A percentile compares a stretch with the other conserved stretches of the same genome.
phyloP scores from a whole-genome alignment of 108 stramenopile genomes.

The Parietichytrium sp. region DNA sequence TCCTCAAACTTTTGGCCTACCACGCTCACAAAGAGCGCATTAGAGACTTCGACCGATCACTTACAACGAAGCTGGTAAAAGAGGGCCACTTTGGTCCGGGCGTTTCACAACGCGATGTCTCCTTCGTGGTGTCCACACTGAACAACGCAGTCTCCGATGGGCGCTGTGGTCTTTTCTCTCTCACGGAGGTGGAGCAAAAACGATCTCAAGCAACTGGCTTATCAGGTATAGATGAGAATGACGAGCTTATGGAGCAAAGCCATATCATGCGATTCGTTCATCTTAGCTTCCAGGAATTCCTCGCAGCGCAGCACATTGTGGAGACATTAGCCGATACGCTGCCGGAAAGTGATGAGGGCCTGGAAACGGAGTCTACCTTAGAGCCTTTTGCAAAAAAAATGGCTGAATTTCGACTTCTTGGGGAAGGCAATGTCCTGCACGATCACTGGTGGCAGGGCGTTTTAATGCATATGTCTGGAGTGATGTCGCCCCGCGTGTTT shows the following conservation, averaged over 20 bases:
- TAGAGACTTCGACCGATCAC: not conserved
- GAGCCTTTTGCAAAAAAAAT: not conserved
- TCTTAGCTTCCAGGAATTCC: constrained; percentile 32
- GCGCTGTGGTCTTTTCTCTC: constrained; percentile 1
- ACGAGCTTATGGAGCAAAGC: no score
- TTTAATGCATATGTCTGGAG: not conserved
- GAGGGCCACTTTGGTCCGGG: not conserved
- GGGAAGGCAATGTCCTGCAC: not conserved
- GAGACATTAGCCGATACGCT: not conserved
- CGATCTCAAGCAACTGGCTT: not conserved
- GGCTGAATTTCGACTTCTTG: not conserved
- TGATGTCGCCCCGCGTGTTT: not conserved
- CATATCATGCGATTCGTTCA: constrained; percentile 24
- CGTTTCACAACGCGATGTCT: not conserved
- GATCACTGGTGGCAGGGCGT: constrained; percentile 31
- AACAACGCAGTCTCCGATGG: not conserved
- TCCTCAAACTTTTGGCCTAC: not conserved
- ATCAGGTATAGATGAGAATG: no score
- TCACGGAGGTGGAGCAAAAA: not conserved
- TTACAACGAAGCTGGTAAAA: not conserved
- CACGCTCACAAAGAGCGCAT: not conserved
- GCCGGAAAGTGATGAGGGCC: no score
- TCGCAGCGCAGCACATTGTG: not conserved
- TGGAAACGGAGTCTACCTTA: no score
- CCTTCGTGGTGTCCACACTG: not conserved